Evolutionary conservation across 768 basidiomycete genomes (phyloP).

Genomic region (Hygrophorus russula): DNA sequence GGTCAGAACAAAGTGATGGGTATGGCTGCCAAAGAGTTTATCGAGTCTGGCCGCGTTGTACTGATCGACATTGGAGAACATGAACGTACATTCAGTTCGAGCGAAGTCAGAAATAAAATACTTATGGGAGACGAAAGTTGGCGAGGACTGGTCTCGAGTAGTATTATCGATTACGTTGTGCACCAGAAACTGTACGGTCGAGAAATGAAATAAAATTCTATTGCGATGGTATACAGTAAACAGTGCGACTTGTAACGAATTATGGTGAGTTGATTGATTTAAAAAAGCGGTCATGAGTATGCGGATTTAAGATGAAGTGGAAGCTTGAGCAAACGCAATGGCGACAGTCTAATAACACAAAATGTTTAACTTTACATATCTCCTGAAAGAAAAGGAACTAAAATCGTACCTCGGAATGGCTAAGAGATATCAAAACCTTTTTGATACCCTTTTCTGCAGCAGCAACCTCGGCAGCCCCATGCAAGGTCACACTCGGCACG

Average conservation of each 20-base stretch:
- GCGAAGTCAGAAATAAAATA: constrained; percentile 43
- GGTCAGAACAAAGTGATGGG: constrained; percentile 12
- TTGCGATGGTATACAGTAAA: neutral
- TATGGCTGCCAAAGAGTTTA: constrained; percentile 36
- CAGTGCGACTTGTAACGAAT: neutral
- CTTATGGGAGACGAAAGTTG: constrained; percentile 22
- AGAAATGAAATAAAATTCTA: constrained; percentile 7
- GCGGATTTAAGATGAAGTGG: constrained; percentile 19
- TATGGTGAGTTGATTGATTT: neutral
- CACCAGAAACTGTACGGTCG: constrained; percentile 33
- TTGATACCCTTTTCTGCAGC: constrained; percentile 66
- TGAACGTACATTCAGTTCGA: constrained; percentile 59
- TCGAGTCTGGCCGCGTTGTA: constrained; percentile 37
- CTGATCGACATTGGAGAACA: constrained; percentile 52
- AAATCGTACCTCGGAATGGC: constrained; percentile 92
- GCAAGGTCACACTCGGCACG: constrained; percentile 63
- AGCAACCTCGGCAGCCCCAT: constrained; percentile 68
- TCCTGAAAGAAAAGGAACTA: constrained; percentile 17
- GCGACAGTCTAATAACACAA: constrained; percentile 54
- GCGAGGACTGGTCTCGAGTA: constrained; percentile 32
- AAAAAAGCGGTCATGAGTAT: neutral
- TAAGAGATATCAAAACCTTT: constrained; percentile 73
- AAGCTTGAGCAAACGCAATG: constrained; percentile 80
- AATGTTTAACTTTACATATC: constrained; percentile 1
- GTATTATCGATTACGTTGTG: constrained; percentile 41